Evolutionary conservation across 1,139 yeast species (phyloP).

Genomic region (Yamadazyma atmosphaerica): DNA sequence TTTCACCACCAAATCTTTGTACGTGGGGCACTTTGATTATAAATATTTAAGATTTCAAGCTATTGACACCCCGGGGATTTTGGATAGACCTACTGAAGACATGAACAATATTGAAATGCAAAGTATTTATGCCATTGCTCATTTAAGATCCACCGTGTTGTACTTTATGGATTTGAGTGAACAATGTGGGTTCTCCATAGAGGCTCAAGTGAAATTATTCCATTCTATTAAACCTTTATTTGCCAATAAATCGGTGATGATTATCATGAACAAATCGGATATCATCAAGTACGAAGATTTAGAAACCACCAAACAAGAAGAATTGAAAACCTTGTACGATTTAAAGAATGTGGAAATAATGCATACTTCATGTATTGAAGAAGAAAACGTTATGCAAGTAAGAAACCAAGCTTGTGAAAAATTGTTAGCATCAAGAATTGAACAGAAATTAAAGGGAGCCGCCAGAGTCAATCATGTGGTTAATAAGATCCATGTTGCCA

Average conservation of each 20-base stretch:
- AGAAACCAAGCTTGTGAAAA: conserved; percentile 98
- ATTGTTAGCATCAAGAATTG: conserved; percentile 91
- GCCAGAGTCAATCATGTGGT: conserved; percentile 86
- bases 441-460: conserved; percentile 92
- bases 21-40: conserved; percentile 97
- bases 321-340: conserved; percentile 61
- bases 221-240: conserved; percentile 95
- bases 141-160: conserved; percentile 90
- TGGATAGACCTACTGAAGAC: conserved; percentile 98
- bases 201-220: conserved; percentile 95
- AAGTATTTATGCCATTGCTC: conserved; percentile 97
- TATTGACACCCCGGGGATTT: conserved; percentile 97
- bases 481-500: conserved; percentile 93
- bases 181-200: conserved; percentile 97
- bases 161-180: conserved; percentile 98
- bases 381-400: conserved; percentile 93
- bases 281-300: conserved; percentile 83
- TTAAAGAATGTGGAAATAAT: conserved; percentile 87
- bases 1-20: conserved; percentile 91
- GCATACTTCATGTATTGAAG: conserved; percentile 91
- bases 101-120: conserved; percentile 99
- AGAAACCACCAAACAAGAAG: conserved; percentile 69
- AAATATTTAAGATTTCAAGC: conserved; percentile 97
- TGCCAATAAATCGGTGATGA: conserved; percentile 94
- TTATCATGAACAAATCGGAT: conserved; percentile 94